Base-by-base conservation (phyloP, 2,329 filamentous ascomycete genomes). In the Colletotrichum sp. region DNA sequence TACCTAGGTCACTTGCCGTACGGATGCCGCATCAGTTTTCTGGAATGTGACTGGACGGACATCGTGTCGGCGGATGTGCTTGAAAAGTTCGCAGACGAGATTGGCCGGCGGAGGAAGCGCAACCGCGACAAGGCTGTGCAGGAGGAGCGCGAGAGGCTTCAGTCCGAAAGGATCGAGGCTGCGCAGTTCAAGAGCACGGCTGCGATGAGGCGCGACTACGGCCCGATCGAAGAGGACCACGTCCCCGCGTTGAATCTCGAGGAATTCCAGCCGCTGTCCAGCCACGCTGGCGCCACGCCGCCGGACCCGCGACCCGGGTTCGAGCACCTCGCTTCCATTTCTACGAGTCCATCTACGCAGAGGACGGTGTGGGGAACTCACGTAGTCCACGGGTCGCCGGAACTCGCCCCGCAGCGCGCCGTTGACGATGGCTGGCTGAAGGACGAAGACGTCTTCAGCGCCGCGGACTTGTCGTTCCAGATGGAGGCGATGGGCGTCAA, bases 1-100 rank as follows among this genome's bases (percentile, higher is more conserved):
- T 98, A 98, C 79, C 90, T 98, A 5, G 92, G 92, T 1, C 96
- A 98, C 84, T 89, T 98, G 8, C 96, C 96, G 0, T 93, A 94
- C 67, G 96, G 96, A n/a, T 98, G 96, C 83, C 94, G 98, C 79
- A 95, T 98, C 57, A 95, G 90, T 79, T 98, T 98, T 80, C 85
- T 98, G 2, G 96, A 98, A 85, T 98, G 96, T 81, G 96, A 98
- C 83, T 98, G 96, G 96, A 96, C 95, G 5, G 96, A 98, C 79
- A 95, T 97, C 49, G 95, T 98, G 7, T 90, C 92, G 5, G 89
- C 92, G 1, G 93, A 95, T 67, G 90, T 95, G 5, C 87, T 98
- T n/a, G 92, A 92, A 52, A 89, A 90, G 2, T 98, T 98, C 84
- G 88, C 90, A n/a, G 85, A 88, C 0, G 95, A 98, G 76, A 94